Conservation (phyloP, 1,284 basidiomycete species). For the Ustilago loliicola region DNA sequence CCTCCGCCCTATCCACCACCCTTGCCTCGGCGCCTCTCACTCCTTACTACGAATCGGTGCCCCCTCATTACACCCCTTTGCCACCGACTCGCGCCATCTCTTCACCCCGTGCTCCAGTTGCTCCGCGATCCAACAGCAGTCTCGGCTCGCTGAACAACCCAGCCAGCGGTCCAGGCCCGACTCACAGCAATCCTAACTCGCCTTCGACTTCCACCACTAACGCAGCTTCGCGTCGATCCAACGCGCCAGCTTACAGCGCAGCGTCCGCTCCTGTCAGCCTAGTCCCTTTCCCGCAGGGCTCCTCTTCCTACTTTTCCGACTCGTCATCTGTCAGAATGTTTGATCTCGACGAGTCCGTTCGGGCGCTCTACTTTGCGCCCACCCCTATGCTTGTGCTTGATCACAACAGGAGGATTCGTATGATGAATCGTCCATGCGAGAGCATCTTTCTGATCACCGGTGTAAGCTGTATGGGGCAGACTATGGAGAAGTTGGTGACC, state of each 20-base stretch:
- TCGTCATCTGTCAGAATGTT: slow-evolving; percentile 55
- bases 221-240: not conserved
- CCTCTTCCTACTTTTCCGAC: slow-evolving; percentile 31
- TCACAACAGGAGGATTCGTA: slow-evolving; percentile 56
- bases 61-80: slow-evolving; percentile 42
- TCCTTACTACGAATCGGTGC: slow-evolving; percentile 24
- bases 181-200: slow-evolving; percentile 27
- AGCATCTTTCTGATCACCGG: slow-evolving; percentile 53
- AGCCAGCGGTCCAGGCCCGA: not conserved
- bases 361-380: slow-evolving; percentile 67
- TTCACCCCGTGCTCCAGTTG: slow-evolving; percentile 11
- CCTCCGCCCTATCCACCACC: slow-evolving; percentile 9
- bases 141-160: slow-evolving; percentile 4
- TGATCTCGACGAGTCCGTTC: slow-evolving; percentile 66
- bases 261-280: slow-evolving; percentile 22
- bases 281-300: slow-evolving; percentile 32
- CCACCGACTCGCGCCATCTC: slow-evolving; percentile 43
- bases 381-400: slow-evolving; percentile 64
- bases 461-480: slow-evolving; percentile 56
- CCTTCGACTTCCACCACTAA: slow-evolving; percentile 18
- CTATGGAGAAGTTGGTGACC: slow-evolving; percentile 54
- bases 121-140: slow-evolving; percentile 31
- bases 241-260: slow-evolving; percentile 3
- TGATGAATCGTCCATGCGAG: slow-evolving; percentile 65
- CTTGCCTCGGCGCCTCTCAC: slow-evolving; percentile 14